Conservation (phyloP, 2,329 filamentous ascomycete species). For the Ceratocystis lukuohia region DNA sequence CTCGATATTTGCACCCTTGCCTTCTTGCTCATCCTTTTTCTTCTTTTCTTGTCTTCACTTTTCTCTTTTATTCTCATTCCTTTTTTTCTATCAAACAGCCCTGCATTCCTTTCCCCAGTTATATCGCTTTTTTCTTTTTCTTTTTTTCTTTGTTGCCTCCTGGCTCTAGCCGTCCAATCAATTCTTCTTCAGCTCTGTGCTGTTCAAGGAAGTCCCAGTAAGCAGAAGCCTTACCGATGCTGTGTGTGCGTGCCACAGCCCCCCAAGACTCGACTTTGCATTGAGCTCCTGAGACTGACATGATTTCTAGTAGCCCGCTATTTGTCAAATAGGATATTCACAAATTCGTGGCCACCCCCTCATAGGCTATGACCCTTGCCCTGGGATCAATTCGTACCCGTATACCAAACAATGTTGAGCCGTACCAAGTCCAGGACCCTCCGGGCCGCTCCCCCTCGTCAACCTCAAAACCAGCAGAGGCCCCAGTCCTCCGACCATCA, state of each 20-base stretch:
- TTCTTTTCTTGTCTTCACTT: background rate
- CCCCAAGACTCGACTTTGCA: background rate
- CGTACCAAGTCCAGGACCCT: slow-evolving; percentile 37
- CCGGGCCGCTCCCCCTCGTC: slow-evolving; percentile 19
- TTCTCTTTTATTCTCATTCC: slow-evolving; percentile 5
- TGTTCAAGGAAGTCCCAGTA: slow-evolving; percentile 6
- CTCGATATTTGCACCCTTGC: slow-evolving; percentile 1
- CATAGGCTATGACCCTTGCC: slow-evolving; percentile 7
- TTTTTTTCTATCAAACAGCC: background rate
- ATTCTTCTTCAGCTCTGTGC: background rate
- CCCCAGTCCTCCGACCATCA: slow-evolving; percentile 32
- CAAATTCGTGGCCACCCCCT: slow-evolving; percentile 7
- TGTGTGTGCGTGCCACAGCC: slow-evolving; percentile 3
- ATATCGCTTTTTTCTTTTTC: slow-evolving; percentile 1
- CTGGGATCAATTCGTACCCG: background rate
- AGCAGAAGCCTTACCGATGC: slow-evolving; percentile 4
- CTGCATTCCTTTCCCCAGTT: background rate
- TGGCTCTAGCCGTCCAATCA: slow-evolving; percentile 6
- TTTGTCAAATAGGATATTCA: slow-evolving; percentile 2
- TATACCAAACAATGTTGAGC: slow-evolving; percentile 34
- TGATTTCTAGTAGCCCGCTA: background rate
- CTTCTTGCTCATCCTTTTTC: background rate
- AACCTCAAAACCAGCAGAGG: slow-evolving; percentile 22
- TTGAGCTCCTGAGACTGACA: background rate
- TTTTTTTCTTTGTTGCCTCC: background rate